A percentile compares a stretch with the other conserved stretches of the same genome.
Conservation (phyloP, 2,329 filamentous ascomycete species). For the Tolypocladium pustulatum region DNA sequence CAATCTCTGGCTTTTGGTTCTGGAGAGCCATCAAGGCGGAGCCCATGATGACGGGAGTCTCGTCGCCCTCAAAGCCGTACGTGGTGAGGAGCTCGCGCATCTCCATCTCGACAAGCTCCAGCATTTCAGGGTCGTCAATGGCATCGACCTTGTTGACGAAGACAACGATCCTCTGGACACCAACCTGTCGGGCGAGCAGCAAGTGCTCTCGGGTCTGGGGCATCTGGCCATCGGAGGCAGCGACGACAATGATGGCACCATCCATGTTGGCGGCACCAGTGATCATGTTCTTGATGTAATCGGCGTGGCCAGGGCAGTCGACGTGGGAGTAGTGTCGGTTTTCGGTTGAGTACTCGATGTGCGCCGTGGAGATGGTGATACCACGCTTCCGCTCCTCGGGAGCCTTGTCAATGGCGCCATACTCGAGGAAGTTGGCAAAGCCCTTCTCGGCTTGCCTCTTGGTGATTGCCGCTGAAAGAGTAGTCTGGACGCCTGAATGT, state of each 20-base stretch:
- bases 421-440: conserved; percentile 88
- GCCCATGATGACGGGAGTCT: conserved; percentile 94
- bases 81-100: conserved; percentile 92
- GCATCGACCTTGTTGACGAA: conserved; percentile 99
- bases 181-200: conserved; percentile 93
- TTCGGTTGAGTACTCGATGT: conserved; percentile 97
- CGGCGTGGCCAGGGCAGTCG: conserved; percentile 98
- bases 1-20: conserved; percentile 77
- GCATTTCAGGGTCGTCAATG: conserved; percentile 96
- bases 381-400: conserved; percentile 99
- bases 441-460: conserved; percentile 96
- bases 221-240: conserved; percentile 98
- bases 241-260: conserved; percentile 96
- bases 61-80: conserved; percentile 96
- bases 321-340: conserved; percentile 97
- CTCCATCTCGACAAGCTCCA: conserved; percentile 99
- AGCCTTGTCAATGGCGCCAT: conserved; percentile 96
- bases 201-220: conserved; percentile 98
- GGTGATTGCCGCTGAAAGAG: conserved; percentile 95
- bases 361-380: conserved; percentile 97
- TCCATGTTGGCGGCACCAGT: conserved; percentile 99
- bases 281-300: conserved; percentile 99
- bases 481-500: conserved; percentile 56
- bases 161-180: conserved; percentile 95
- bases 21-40: conserved; percentile 94